Percentiles rank a stretch among this genome's conserved stretches.
Conservation (phyloP, 2,329 filamentous ascomycete genomes). For the Sporothrix phasma region DNA sequence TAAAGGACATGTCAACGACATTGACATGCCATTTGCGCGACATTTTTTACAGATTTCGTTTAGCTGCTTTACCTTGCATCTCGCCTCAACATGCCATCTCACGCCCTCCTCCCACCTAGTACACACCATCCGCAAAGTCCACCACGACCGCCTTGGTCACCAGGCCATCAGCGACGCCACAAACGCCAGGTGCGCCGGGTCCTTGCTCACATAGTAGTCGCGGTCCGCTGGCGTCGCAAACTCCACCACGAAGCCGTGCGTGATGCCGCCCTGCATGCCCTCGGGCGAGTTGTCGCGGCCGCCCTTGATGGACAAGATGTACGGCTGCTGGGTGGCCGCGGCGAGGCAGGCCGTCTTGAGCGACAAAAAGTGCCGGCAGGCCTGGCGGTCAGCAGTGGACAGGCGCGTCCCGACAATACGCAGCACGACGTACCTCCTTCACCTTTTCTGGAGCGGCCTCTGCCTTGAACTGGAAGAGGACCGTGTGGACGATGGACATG, state of each 20-base stretch:
- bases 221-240: constrained; percentile 55
- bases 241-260: constrained; percentile 59
- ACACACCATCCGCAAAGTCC: constrained; percentile 1
- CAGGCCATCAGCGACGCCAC: constrained; percentile 13
- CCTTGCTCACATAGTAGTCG: constrained; percentile 56
- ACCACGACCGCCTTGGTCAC: constrained; percentile 5
- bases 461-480: constrained; percentile 13
- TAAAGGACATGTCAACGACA: neutral
- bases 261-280: constrained; percentile 50
- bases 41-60: neutral
- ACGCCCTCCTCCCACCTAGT: neutral
- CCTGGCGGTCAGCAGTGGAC: constrained; percentile 19
- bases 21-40: neutral
- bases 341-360: constrained; percentile 53
- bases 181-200: constrained; percentile 54
- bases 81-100: too few relatives aligned
- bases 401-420: neutral
- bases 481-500: constrained; percentile 10
- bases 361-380: constrained; percentile 31
- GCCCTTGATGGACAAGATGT: constrained; percentile 48
- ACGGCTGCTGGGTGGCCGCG: constrained; percentile 46
- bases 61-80: neutral
- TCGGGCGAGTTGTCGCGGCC: constrained; percentile 55
- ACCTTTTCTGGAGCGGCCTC: neutral
- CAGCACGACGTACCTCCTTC: neutral